Evolutionary conservation across 1,139 yeast genomes (phyloP).

Genomic region (Yamadazyma buinensis): DNA sequence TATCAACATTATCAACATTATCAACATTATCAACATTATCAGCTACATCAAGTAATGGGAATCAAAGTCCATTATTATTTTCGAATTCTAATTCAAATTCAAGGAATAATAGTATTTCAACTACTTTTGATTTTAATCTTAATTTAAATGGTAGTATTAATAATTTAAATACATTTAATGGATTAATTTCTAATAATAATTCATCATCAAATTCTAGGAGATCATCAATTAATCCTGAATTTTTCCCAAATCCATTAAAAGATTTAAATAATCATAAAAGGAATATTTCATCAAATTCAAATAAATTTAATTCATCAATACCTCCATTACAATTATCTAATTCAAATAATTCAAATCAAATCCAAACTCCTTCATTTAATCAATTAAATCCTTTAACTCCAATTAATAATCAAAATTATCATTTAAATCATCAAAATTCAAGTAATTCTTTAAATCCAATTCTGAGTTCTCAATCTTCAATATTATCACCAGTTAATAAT

Average conservation of each 20-base stretch:
- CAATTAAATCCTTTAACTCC: constrained; percentile 4
- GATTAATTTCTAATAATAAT: constrained; percentile 25
- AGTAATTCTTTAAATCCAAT: constrained; percentile 1
- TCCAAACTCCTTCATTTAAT: neutral
- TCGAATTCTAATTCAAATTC: constrained; percentile 27
- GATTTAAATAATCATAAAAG: constrained; percentile 20
- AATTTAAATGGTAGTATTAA: constrained; percentile 24
- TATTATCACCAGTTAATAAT: neutral
- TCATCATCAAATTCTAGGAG: constrained; percentile 31
- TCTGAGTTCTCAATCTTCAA: neutral
- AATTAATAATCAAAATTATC: constrained; percentile 2
- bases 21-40: constrained; percentile 8
- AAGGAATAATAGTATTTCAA: constrained; percentile 34
- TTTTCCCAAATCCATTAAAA: constrained; percentile 37
- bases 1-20: constrained; percentile 8
- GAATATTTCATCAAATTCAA: constrained; percentile 28
- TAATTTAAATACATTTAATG: constrained; percentile 21
- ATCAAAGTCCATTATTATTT: constrained; percentile 19
- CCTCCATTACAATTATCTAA: constrained; percentile 15
- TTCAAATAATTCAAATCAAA: neutral
- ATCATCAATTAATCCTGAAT: constrained; percentile 39
- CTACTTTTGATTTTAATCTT: constrained; percentile 23
- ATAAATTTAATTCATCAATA: constrained; percentile 29
- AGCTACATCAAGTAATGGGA: constrained; percentile 6
- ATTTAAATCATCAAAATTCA: neutral